Conservation (phyloP, 352 stramenopile species). For the Elongisporangium undulatum region DNA sequence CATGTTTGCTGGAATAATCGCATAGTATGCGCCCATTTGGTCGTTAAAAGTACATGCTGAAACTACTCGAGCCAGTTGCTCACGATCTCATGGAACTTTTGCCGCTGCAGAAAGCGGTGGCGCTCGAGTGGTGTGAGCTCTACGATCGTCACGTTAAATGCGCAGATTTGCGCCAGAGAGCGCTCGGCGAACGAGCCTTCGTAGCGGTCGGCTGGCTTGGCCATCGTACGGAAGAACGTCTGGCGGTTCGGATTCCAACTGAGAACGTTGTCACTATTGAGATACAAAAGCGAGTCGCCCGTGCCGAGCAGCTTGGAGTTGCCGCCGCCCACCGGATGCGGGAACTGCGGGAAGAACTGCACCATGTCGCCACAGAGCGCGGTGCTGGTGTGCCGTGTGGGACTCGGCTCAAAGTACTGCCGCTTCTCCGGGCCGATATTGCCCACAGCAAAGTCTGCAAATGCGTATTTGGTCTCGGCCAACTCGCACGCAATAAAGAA, state of each 20-base stretch:
- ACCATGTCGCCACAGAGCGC: conserved; percentile 25
- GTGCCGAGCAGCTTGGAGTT: conserved; percentile 1
- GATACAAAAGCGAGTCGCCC: conserved; percentile 24
- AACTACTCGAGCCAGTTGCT: too few species aligned
- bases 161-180: conserved; percentile 28
- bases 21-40: too few species aligned
- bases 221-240: conserved; percentile 24
- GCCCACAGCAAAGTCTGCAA: conserved; percentile 14
- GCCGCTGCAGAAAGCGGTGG: conserved; percentile 14
- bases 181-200: conserved; percentile 27
- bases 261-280: conserved; percentile 32
- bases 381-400: conserved; percentile 2
- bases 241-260: conserved; percentile 22
- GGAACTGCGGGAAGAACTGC: conserved; percentile 21
- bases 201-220: conserved; percentile 22
- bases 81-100: conserved; percentile 19
- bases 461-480: conserved; percentile 13
- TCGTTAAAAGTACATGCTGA: background rate
- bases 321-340: background rate
- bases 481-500: conserved; percentile 19
- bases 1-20: too few species aligned
- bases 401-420: conserved; percentile 7
- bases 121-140: conserved; percentile 13
- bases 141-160: conserved; percentile 26
- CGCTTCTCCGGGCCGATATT: conserved; percentile 7